Percentiles rank a stretch among this genome's conserved stretches.
These are phyloP conservation scores for Ocimum tenuiflorum DNA, from an alignment of 257 asterid genomes.

Conservation along the genomic window DNA sequence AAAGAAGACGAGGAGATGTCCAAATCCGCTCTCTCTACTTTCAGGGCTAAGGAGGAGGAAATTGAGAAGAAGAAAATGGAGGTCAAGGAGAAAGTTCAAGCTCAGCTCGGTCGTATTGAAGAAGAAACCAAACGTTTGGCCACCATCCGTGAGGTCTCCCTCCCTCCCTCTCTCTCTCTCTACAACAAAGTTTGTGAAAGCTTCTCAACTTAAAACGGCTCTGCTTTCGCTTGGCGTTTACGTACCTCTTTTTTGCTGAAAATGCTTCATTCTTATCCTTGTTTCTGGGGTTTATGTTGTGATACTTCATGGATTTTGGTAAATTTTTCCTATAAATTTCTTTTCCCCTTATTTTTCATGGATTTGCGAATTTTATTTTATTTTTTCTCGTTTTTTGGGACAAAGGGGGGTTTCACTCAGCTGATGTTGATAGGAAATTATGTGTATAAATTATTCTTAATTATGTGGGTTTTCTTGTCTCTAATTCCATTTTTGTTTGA, in stretches of 20 bases:
- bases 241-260: background rate
- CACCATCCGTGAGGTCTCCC: constrained; percentile 66
- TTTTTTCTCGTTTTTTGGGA: background rate
- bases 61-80: too few relatives aligned
- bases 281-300: background rate
- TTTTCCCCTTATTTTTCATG: background rate
- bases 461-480: background rate
- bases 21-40: constrained; percentile 75
- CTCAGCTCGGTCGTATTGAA: constrained; percentile 91
- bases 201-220: background rate
- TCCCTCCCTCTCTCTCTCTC: background rate
- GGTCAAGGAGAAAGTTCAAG: constrained; percentile 78
- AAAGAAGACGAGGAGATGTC: constrained; percentile 95
- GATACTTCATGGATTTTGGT: background rate
- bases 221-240: background rate
- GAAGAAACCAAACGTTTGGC: constrained; percentile 88
- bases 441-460: background rate
- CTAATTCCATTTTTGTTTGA: background rate
- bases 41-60: constrained; percentile 93
- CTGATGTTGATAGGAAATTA: background rate
- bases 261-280: background rate
- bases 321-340: background rate
- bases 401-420: background rate
- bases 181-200: background rate
- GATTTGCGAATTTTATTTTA: background rate